phyloP scores from a whole-genome alignment of 805 yeast genomes.

The Metschnikowia rubicola region DNA sequence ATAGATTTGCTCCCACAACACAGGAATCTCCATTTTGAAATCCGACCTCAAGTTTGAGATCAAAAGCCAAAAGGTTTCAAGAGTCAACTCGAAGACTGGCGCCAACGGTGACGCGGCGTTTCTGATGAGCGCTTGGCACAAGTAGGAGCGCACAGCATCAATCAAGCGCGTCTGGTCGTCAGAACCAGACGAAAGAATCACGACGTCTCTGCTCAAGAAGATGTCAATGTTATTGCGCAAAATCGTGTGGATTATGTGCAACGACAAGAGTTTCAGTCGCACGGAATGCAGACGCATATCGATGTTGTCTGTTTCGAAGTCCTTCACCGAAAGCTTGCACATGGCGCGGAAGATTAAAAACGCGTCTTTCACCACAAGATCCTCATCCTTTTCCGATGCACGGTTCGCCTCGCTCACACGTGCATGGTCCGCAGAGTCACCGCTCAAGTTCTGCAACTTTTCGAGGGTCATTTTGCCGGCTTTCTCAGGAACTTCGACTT shows the following conservation, averaged over 20 bases:
- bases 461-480: conserved; percentile 49
- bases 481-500: conserved; percentile 9
- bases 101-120: conserved; percentile 91
- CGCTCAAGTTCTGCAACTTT: conserved; percentile 54
- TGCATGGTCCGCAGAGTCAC: conserved; percentile 48
- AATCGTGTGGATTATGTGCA: conserved; percentile 84
- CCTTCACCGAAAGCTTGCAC: conserved; percentile 87
- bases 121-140: conserved; percentile 78
- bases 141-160: conserved; percentile 77
- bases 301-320: conserved; percentile 68
- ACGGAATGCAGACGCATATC: conserved; percentile 91
- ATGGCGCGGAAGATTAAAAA: conserved; percentile 89
- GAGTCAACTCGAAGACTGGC: conserved; percentile 85
- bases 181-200: conserved; percentile 46
- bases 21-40: conserved; percentile 91
- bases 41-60: conserved; percentile 79
- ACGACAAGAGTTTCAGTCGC: conserved; percentile 83
- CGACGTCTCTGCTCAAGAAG: conserved; percentile 59
- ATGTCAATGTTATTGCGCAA: conserved; percentile 81
- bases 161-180: conserved; percentile 60
- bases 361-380: conserved; percentile 80
- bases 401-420: conserved; percentile 47
- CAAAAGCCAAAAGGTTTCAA: conserved; percentile 91
- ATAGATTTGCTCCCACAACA: conserved; percentile 87
- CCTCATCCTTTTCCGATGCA: conserved; percentile 54